Percentiles rank a stretch among this genome's conserved stretches.
Evolutionary conservation across 2,329 filamentous ascomycete genomes (phyloP).

Genomic region (Aspergillus sojae): DNA sequence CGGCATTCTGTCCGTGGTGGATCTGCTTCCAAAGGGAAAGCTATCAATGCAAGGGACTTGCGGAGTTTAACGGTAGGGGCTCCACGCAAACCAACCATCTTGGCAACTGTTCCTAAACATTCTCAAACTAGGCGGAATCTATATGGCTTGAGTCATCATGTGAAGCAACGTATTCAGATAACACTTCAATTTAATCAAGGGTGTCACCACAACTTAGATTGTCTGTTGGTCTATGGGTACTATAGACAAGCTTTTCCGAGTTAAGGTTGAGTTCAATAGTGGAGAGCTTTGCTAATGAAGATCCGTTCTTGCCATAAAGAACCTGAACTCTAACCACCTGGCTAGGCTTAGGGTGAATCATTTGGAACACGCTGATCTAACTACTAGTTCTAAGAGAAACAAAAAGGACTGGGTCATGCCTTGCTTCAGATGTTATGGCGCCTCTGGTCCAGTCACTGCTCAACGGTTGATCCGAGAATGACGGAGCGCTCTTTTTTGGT

Average conservation of each 20-base stretch:
- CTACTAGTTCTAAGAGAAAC: neutral
- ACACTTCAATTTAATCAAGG: neutral
- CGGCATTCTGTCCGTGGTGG: neutral
- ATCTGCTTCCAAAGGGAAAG: neutral
- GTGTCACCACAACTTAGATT: neutral
- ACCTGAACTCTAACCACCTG: neutral
- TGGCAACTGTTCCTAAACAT: neutral
- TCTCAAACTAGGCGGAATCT: neutral
- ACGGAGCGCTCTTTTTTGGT: neutral
- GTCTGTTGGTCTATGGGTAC: neutral
- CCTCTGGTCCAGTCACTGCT: neutral
- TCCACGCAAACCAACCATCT: neutral
- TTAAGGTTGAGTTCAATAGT: neutral
- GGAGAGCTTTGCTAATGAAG: neutral
- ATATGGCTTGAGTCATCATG: neutral
- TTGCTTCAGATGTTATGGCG: neutral
- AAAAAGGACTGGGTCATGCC: neutral
- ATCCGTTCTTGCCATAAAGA: neutral
- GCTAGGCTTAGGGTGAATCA: neutral
- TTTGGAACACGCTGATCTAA: neutral
- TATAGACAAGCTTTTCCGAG: neutral
- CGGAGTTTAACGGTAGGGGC: neutral
- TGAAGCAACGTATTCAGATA: neutral
- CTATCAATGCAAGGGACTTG: neutral
- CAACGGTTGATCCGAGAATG: neutral